Evolutionary conservation across 768 basidiomycete genomes (phyloP).

Genomic region (Hygrocybe punicea): DNA sequence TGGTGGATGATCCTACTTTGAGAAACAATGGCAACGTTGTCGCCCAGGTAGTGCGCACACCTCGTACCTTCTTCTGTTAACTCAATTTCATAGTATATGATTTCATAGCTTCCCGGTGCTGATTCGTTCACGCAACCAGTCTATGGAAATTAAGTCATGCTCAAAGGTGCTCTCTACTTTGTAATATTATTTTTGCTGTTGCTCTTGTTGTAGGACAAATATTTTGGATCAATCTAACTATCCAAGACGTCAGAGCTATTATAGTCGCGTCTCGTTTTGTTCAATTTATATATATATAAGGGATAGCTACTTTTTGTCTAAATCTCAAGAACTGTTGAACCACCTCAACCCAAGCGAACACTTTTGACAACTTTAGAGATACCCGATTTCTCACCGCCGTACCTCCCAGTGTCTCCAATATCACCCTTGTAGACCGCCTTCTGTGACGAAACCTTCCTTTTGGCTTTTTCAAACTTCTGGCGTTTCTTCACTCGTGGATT

Average conservation of each 20-base stretch:
- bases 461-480: slow-evolving; percentile 88
- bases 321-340: no score
- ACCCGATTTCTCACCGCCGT: slow-evolving; percentile 91
- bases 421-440: slow-evolving; percentile 94
- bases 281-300: no score
- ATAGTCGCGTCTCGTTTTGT: no score
- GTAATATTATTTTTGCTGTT: not conserved
- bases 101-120: not conserved
- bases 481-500: slow-evolving; percentile 99
- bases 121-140: not conserved
- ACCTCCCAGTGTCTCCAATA: slow-evolving; percentile 60
- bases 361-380: slow-evolving; percentile 90
- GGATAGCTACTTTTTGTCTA: no score
- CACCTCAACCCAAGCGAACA: slow-evolving; percentile 59
- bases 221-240: not conserved
- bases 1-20: not conserved
- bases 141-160: not conserved
- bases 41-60: not conserved
- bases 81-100: not conserved
- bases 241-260: no score
- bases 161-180: not conserved
- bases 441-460: slow-evolving; percentile 86
- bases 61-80: not conserved
- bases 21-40: not conserved
- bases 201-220: not conserved